phyloP scores from a whole-genome alignment of 176 grass and related monocot species.

The Aegilops tauschii region DNA sequence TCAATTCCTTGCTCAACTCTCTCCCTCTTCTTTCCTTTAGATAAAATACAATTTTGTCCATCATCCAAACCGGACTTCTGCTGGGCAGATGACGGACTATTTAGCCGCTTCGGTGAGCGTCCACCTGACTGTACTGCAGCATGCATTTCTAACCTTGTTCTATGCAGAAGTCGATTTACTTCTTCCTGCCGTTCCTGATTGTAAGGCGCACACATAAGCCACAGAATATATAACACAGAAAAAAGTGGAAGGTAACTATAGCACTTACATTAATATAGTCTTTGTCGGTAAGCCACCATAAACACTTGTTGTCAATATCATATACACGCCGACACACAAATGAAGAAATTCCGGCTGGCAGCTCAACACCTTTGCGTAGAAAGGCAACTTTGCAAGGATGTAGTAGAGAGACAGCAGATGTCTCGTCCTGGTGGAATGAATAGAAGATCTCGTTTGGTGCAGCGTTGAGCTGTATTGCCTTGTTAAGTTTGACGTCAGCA shows the following conservation, averaged over 20 bases:
- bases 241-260: background rate
- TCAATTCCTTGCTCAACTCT: slow-evolving; percentile 47
- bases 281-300: slow-evolving; percentile 81
- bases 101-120: slow-evolving; percentile 58
- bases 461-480: slow-evolving; percentile 47
- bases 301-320: slow-evolving; percentile 77
- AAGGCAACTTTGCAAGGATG: slow-evolving; percentile 90
- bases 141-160: slow-evolving; percentile 74
- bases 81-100: slow-evolving; percentile 50
- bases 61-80: slow-evolving; percentile 42
- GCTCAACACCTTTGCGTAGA: slow-evolving; percentile 64
- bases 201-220: slow-evolving; percentile 15
- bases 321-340: slow-evolving; percentile 83
- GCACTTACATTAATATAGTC: slow-evolving; percentile 86
- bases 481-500: slow-evolving; percentile 71
- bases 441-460: slow-evolving; percentile 87
- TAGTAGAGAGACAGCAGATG: slow-evolving; percentile 63
- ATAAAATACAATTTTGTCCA: slow-evolving; percentile 40
- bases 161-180: slow-evolving; percentile 71
- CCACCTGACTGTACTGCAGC: slow-evolving; percentile 64
- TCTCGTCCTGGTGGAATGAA: slow-evolving; percentile 79
- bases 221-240: background rate
- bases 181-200: slow-evolving; percentile 78
- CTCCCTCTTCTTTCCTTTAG: slow-evolving; percentile 70
- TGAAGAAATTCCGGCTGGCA: slow-evolving; percentile 69